These are phyloP conservation scores for Phaeotremella skinneri DNA, from an alignment of 768 basidiomycete genomes.

Conservation along the genomic window DNA sequence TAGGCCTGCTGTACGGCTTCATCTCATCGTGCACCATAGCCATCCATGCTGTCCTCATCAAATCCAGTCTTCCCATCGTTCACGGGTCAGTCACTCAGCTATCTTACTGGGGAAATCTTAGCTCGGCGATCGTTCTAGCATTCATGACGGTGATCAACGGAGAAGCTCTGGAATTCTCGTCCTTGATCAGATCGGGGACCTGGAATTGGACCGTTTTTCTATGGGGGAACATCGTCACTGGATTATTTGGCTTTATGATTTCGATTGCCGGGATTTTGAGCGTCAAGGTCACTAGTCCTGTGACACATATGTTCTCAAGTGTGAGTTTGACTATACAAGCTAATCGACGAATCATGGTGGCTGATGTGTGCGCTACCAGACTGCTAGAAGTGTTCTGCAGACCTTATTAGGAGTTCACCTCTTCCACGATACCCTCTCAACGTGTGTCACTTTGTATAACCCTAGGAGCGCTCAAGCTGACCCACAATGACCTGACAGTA, in stretches of 20 bases:
- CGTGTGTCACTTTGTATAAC: slow-evolving; percentile 18
- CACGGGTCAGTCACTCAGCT: slow-evolving; percentile 26
- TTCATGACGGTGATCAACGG: slow-evolving; percentile 64
- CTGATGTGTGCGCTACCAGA: not conserved
- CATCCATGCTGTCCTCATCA: slow-evolving; percentile 32
- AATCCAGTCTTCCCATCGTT: slow-evolving; percentile 25
- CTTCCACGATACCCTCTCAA: slow-evolving; percentile 28
- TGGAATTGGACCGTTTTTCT: slow-evolving; percentile 56
- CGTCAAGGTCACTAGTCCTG: slow-evolving; percentile 93
- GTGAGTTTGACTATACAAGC: not conserved
- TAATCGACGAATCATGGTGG: not conserved
- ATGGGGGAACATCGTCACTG: slow-evolving; percentile 73
- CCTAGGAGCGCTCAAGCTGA: not conserved
- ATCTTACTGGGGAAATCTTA: slow-evolving; percentile 59
- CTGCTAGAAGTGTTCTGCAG: slow-evolving; percentile 25
- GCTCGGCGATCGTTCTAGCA: slow-evolving; percentile 64
- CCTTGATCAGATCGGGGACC: slow-evolving; percentile 57
- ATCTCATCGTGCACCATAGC: slow-evolving; percentile 29
- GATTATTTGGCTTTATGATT: slow-evolving; percentile 85
- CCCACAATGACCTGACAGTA: slow-evolving; percentile 16
- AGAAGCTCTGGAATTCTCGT: slow-evolving; percentile 56
- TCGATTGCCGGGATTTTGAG: slow-evolving; percentile 86
- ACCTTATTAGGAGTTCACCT: slow-evolving; percentile 29
- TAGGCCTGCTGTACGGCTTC: slow-evolving; percentile 31
- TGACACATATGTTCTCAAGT: slow-evolving; percentile 88